Base-by-base conservation (phyloP, 805 yeast species). In the Candida germanica region DNA sequence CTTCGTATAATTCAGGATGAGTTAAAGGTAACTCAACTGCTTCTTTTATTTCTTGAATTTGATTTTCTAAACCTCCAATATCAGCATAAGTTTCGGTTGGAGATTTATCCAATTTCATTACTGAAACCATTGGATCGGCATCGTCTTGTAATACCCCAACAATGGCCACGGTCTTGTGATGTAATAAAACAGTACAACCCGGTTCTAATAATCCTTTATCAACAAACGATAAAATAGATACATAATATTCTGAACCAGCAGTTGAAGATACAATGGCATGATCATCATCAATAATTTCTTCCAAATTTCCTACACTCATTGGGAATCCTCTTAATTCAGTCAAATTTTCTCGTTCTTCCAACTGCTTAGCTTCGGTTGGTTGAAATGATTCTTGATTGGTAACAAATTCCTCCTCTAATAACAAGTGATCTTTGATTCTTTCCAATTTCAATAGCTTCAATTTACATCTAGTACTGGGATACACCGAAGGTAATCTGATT, bases 91-190 rank as follows among this genome's bases (percentile, higher is more conserved):
- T 80, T 64, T 91, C 98, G 3, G 94, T 86, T 31, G 98, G 98
- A 2, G 97, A 91, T 60, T 93, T 94, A 57, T 93, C 98, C 54
- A 93, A 77, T 66, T 91, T 93, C 98, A 93, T 91, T 16, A 89
- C 97, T 30, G 88, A 83, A 8, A 93, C 95, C 86, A 93, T 84
- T 27, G 98, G 98, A 63, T 93, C 98, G 1, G 97, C 84, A 52
- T 93, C 98, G 61, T 93, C 98, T 61, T 84, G 96, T 47, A 93
- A 65, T n/a, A 91, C 97, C 51, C 98, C 98, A n/a, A 93, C 95
- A 40, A 93, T 80, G 4, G 95, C 80, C 42, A 93, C 96, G 0
- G 96, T 83, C 66, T 93, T 93, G 65, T 93, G 96, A 61, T 93
- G 98, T 54, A 93, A 69, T 43, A 93, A 71, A 16, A 93, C 98